Base-by-base conservation (phyloP, 495 filamentous ascomycete genomes). In the Chaetomium fimeti region DNA sequence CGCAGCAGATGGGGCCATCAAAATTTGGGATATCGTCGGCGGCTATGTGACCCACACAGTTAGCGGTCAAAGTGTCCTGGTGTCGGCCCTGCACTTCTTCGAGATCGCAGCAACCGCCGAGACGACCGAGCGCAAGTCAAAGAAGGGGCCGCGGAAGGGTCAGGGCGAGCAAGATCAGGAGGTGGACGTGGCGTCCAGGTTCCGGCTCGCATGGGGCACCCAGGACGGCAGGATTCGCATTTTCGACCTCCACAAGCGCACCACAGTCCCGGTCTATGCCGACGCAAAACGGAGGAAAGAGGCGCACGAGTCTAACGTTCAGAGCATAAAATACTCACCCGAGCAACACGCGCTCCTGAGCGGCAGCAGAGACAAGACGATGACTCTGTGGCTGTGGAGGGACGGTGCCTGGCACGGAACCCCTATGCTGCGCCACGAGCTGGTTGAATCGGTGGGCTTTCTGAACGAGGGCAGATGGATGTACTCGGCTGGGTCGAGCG, bases 11-110 rank as follows among this genome's bases (percentile, higher is more conserved):
- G 94, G 94, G 28, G 83, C 87, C 5, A 88, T 97, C 65, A 99
- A 99, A 75, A 88, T 99, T 58, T 98, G 91, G 92, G 95, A 99
- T 78, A 93, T 99, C 43, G 78, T 82, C 62, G 92, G 90, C 20
- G 95, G 94, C 16, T 98, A 87, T 73, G 85, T 91, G 28, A 99
- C 94, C 18, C 94, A 99, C 75, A 97, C 92, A 2, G 93, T 99
- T 73, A 88, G 91, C 67, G 94, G 93, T 18, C 93, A 93, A 62
- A 88, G 90, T 67, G 91, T 94, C 7, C 84, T 98, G 42, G 85
- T 99, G 25, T 96, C 94, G 7, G 91, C 94, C 7, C 80, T 98
- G 27, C 87, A 87, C 70, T 99, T 99, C 74, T 99, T 97, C 74
- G 87, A 96, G 71, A 80, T 90, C 15, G 80, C 83, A 28, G 79